A percentile compares a stretch with the other conserved stretches of the same genome.
phyloP scores from a whole-genome alignment of 805 yeast genomes.

The Peterozyma xylosa region DNA sequence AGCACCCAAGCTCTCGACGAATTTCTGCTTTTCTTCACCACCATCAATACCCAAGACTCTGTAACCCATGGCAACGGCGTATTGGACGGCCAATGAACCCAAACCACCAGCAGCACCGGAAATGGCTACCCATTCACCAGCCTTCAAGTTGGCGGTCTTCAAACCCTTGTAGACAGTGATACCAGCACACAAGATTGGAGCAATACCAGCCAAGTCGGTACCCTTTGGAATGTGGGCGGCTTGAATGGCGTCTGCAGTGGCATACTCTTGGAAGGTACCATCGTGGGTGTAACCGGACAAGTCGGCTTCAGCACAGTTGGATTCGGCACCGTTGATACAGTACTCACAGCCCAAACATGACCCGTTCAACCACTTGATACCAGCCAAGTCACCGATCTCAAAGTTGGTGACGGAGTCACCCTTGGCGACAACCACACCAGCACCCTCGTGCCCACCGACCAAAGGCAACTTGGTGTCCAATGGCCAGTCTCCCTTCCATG shows the following conservation, averaged over 20 bases:
- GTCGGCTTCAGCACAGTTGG: constrained; percentile 64
- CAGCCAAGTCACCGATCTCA: constrained; percentile 59
- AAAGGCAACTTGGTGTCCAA: constrained; percentile 50
- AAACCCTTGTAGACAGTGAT: constrained; percentile 47
- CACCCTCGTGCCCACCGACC: constrained; percentile 73
- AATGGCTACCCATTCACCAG: constrained; percentile 46
- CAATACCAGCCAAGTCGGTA: constrained; percentile 36
- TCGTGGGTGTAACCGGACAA: constrained; percentile 72
- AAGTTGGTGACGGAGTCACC: constrained; percentile 55
- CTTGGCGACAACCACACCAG: constrained; percentile 59
- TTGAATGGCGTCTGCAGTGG: constrained; percentile 45
- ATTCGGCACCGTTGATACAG: constrained; percentile 50
- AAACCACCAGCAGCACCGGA: constrained; percentile 48
- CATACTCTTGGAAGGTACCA: constrained; percentile 49
- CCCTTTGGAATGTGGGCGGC: constrained; percentile 42
- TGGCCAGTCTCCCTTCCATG: constrained; percentile 71
- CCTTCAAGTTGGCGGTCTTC: constrained; percentile 36
- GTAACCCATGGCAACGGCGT: constrained; percentile 42
- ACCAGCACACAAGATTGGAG: constrained; percentile 49
- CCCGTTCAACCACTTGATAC: constrained; percentile 64
- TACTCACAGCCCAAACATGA: constrained; percentile 59
- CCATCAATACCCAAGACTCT: constrained; percentile 42
- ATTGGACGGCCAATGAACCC: constrained; percentile 43
- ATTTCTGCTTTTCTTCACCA: constrained; percentile 36
- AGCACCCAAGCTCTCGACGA: constrained; percentile 34